Evolutionary conservation across 345 rosid genomes (phyloP), one percentile per base, ranked within the genome.

Genomic region (Dipteronia dyeriana): DNA sequence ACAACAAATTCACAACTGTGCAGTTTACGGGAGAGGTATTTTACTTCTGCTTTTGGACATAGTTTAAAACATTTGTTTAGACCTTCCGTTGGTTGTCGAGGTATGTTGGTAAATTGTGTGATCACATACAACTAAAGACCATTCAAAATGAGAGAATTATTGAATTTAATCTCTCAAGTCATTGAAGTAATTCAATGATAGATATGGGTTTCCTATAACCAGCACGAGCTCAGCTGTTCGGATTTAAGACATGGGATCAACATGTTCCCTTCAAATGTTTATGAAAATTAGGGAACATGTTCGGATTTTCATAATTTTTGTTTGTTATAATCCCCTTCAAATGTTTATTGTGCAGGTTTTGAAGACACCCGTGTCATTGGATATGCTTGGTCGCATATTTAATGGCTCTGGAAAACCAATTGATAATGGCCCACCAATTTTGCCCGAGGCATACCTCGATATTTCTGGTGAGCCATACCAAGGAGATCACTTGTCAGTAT

Each of bases 341-440:
- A 31, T 65, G 11, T 53, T 59, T 7, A 59, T 59, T 22, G 10
- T 76, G 71, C 78, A 93, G 98, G 98, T 94, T 79, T 71, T 94
- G 86, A 94, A 92, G 82, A 92, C 98, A 20, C 98, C 97, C 2
- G 97, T 94, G 76, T 94, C 98, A n/a, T 63, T 88, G 92, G 98
- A 94, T 87, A 94, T 94, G 98, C 94, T 94, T 80, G 98, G 98
- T 20, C 94, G 97, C 78, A 94, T 94, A 75, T 94, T 94, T 79
- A 94, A 94, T 83, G 98, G 98, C 83, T 94, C 98, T 80, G 98
- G 98, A 70, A 94, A 92, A 81, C 97, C 98, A 76, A 94, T 94
- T 81, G 98, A 94, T 81, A 94, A 94, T 75, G 98, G 98, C 66
- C 98, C 98, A 71, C 93, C 97, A 51, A 94, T 94, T 76, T 83